Percentiles rank a stretch among this genome's conserved stretches.
Evolutionary conservation across 2,329 filamentous ascomycete genomes (phyloP).

Genomic region (Fusarium dlaminii): DNA sequence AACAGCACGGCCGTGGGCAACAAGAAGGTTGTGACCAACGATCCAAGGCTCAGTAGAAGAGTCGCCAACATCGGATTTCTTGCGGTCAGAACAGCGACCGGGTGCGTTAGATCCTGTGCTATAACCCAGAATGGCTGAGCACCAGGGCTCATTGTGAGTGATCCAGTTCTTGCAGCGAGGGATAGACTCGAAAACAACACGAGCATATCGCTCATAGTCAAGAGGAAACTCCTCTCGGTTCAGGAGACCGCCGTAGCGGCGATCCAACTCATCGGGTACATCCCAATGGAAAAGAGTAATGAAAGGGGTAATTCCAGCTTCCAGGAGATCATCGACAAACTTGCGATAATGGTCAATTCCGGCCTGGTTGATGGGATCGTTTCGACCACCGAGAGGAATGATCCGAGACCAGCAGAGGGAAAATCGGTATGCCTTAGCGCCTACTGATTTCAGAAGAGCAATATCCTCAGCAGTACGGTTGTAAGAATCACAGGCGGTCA

Average conservation of each 20-base stretch:
- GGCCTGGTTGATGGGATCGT: slow-evolving; percentile 81
- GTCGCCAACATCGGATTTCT: slow-evolving; percentile 76
- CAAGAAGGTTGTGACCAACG: slow-evolving; percentile 80
- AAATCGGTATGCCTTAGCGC: slow-evolving; percentile 82
- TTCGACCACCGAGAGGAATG: slow-evolving; percentile 84
- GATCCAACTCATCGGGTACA: slow-evolving; percentile 79
- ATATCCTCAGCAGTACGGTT: slow-evolving; percentile 82
- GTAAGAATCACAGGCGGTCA: slow-evolving; percentile 87
- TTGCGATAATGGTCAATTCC: slow-evolving; percentile 82
- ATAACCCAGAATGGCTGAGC: slow-evolving; percentile 82
- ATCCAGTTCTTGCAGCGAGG: slow-evolving; percentile 88
- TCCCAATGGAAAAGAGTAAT: slow-evolving; percentile 92
- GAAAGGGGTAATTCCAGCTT: slow-evolving; percentile 80
- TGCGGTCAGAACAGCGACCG: slow-evolving; percentile 81
- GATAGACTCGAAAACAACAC: slow-evolving; percentile 77
- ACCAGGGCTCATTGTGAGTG: slow-evolving; percentile 92
- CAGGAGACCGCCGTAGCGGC: slow-evolving; percentile 82
- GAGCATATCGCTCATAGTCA: slow-evolving; percentile 83
- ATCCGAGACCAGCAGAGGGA: slow-evolving; percentile 87
- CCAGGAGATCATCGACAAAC: slow-evolving; percentile 80
- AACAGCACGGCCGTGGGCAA: slow-evolving; percentile 83
- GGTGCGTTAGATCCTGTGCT: slow-evolving; percentile 81
- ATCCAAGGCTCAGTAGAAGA: slow-evolving; percentile 82
- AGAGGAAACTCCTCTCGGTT: slow-evolving; percentile 84
- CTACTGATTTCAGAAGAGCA: slow-evolving; percentile 76